These are phyloP conservation scores for Penicillium verhagenii DNA, from an alignment of 495 filamentous ascomycete species.

Conservation along the genomic window DNA sequence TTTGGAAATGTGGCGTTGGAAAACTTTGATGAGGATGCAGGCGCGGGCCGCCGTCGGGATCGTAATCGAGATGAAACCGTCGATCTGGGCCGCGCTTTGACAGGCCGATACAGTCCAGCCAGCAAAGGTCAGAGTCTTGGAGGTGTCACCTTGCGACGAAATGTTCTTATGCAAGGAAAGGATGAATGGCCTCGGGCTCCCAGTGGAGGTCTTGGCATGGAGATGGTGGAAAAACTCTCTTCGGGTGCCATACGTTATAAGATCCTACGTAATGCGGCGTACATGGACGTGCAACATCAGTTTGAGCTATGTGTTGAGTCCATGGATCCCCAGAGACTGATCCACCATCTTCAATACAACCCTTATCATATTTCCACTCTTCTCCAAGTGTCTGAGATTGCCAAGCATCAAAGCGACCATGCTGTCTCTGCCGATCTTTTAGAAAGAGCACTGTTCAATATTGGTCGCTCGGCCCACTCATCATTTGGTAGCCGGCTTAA, in stretches of 20 bases:
- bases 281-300: constrained; percentile 70
- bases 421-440: constrained; percentile 82
- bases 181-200: constrained; percentile 85
- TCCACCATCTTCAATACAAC: constrained; percentile 64
- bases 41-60: constrained; percentile 52
- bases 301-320: constrained; percentile 80
- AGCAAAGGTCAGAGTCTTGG: constrained; percentile 60
- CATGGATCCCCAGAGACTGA: constrained; percentile 73
- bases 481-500: constrained; percentile 73
- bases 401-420: constrained; percentile 84
- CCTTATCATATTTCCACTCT: constrained; percentile 93
- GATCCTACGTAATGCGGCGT: constrained; percentile 73
- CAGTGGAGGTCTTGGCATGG: constrained; percentile 83
- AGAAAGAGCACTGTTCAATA: constrained; percentile 88
- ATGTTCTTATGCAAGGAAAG: constrained; percentile 84
- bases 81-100: constrained; percentile 70
- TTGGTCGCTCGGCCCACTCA: constrained; percentile 80
- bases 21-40: constrained; percentile 53
- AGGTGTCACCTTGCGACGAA: constrained; percentile 68
- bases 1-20: constrained; percentile 82
- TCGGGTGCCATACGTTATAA: constrained; percentile 54
- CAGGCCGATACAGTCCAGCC: constrained; percentile 57
- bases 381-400: constrained; percentile 88
- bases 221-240: constrained; percentile 57
- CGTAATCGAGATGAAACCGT: constrained; percentile 51